Evolutionary conservation across 2,329 filamentous ascomycete species (phyloP), one percentile per base, ranked within the genome.

Genomic region (Phyllosticta paracitricarpa): DNA sequence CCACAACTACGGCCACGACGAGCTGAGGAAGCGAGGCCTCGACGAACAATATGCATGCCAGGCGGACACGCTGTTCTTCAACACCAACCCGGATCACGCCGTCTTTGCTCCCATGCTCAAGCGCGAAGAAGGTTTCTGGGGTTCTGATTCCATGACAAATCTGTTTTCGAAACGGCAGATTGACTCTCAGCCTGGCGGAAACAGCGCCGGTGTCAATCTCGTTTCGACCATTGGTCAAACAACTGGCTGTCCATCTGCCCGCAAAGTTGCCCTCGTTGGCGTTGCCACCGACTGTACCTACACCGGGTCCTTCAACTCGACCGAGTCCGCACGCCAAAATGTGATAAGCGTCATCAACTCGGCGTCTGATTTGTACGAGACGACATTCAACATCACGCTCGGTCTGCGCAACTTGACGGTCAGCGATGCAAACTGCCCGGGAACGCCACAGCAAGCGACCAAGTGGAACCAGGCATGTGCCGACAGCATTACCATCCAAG

Each of bases 221-320:
- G 79, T 82, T 35, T 82, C 78, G 35, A 90, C 84, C 26, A 96
- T 99, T 70, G 94, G 94, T 56, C 87, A 84, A 63, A 89, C 88
- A 0, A 72, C 77, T n/a, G 94, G 94, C 58, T 99, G 94, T 71
- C 93, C 93, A 5, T 86, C 82, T 0, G 93, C 91, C n/a, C 85
- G 91, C 66, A 95, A 89, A 74, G 91, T 99, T 19, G 94, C 94
- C 0, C 81, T 97, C 51, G 84, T 99, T 25, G 94, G 94, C 28
- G 85, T 97, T 48, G 94, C 91, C 8, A 94, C 91, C 0, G 94
- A 99, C 73, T 99, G 94, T 78, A 89, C 85, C 8, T 97, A 97
- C 71, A 91, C 87, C 51, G 79, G 78, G 1, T 80, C 81, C 3
- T 95, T 97, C 72, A 82, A 86, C 64, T 82, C 81, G 24, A 82